Conservation (phyloP, 495 filamentous ascomycete species). For the Aspergillus sclerotiicarbonarius region DNA sequence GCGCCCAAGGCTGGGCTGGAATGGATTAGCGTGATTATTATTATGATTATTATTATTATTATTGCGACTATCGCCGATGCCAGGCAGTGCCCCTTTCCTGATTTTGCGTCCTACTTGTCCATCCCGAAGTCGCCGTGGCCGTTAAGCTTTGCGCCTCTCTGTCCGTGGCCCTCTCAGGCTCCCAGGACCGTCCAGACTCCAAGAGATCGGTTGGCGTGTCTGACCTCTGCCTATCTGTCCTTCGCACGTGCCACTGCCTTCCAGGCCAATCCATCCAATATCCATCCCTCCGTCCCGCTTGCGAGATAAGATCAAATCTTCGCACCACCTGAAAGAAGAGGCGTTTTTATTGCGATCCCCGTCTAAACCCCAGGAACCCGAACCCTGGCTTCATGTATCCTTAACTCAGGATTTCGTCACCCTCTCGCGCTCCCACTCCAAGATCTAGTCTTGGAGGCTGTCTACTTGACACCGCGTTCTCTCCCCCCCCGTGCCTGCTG, state of each 20-base stretch:
- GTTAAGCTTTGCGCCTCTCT: conserved; percentile 1
- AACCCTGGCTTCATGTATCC: conserved; percentile 3
- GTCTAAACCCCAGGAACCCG: neutral
- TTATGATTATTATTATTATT: neutral
- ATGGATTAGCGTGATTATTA: neutral
- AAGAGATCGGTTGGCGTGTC: neutral
- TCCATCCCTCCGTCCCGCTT: conserved; percentile 12
- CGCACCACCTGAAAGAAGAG: neutral
- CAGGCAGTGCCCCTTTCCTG: neutral
- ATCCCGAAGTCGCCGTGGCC: neutral
- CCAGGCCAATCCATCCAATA: neutral
- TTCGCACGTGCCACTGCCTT: conserved; percentile 12
- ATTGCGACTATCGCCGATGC: neutral
- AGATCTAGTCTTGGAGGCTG: neutral
- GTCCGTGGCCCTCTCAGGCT: neutral
- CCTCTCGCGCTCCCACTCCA: neutral
- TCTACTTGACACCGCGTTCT: neutral
- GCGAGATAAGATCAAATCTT: conserved; percentile 17
- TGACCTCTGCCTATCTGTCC: neutral
- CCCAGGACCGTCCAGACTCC: neutral
- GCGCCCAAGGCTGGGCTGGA: neutral
- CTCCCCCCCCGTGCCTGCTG: neutral
- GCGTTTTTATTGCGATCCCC: neutral
- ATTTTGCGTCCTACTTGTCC: neutral
- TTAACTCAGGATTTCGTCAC: neutral